These are phyloP conservation scores for Drosera spatulata DNA, from an alignment of 179 eudicot species.

Conservation along the genomic window DNA sequence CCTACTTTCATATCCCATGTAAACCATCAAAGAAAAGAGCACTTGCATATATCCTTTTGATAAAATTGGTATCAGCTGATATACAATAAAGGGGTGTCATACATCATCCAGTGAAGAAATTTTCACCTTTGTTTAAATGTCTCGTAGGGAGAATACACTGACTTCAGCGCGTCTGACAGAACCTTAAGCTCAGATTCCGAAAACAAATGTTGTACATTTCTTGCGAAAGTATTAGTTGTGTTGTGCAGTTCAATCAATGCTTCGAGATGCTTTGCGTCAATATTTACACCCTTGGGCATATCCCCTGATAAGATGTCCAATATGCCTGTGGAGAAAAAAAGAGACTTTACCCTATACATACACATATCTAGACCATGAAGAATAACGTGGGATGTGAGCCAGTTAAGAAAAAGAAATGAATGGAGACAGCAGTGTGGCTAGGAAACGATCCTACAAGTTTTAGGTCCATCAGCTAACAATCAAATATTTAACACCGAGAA, in stretches of 20 bases:
- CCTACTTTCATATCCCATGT: not conserved
- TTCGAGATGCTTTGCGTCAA: slow-evolving; percentile 76
- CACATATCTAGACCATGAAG: too few species aligned
- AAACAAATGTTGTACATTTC: slow-evolving; percentile 85
- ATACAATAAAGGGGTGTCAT: not conserved
- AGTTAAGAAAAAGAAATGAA: too few species aligned
- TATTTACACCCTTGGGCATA: slow-evolving; percentile 68
- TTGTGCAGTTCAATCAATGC: slow-evolving; percentile 84
- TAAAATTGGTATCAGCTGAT: not conserved
- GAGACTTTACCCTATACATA: not conserved
- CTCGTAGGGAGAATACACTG: slow-evolving; percentile 78
- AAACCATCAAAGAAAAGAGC: not conserved
- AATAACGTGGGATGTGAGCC: too few species aligned
- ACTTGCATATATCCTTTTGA: not conserved
- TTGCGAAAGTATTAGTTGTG: slow-evolving; percentile 72
- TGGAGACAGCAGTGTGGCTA: too few species aligned
- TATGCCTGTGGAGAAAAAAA: slow-evolving; percentile 38
- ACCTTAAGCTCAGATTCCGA: slow-evolving; percentile 59
- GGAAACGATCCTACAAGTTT: too few species aligned
- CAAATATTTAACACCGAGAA: not conserved
- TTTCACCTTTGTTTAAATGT: slow-evolving; percentile 66
- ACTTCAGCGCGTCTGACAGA: slow-evolving; percentile 64
- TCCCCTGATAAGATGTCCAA: slow-evolving; percentile 78
- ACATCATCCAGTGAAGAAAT: not conserved
- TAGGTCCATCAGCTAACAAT: too few species aligned